phyloP scores from a whole-genome alignment of 2,329 filamentous ascomycete species.

The Alternaria ethzedia region DNA sequence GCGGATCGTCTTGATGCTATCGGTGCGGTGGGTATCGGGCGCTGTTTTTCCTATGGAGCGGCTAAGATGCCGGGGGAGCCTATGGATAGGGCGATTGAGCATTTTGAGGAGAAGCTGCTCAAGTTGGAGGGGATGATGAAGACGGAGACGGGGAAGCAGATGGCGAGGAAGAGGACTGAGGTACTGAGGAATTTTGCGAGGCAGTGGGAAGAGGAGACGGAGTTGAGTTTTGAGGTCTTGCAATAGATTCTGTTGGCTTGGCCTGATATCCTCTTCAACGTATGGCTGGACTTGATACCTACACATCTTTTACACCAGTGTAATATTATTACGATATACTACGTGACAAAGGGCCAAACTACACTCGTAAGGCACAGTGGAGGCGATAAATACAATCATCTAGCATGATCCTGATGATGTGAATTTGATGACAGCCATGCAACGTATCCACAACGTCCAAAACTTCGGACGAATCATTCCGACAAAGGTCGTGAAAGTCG shows the following conservation, averaged over 20 bases:
- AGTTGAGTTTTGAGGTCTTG: constrained; percentile 20
- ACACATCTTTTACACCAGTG: too few species aligned
- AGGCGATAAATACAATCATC: too few species aligned
- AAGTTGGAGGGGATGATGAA: constrained; percentile 47
- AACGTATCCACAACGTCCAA: background rate
- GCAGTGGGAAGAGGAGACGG: constrained; percentile 20
- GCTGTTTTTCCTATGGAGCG: constrained; percentile 78
- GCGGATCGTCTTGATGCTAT: constrained; percentile 92
- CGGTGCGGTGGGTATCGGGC: constrained; percentile 81
- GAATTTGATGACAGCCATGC: too few species aligned
- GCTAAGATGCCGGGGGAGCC: constrained; percentile 35
- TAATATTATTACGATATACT: too few species aligned
- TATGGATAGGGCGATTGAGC: constrained; percentile 39
- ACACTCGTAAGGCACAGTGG: too few species aligned
- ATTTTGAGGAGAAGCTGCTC: constrained; percentile 46
- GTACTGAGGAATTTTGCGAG: constrained; percentile 23
- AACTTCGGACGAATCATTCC: background rate
- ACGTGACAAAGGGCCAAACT: too few species aligned
- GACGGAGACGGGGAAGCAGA: constrained; percentile 32
- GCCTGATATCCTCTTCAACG: too few species aligned
- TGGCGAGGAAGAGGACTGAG: constrained; percentile 22
- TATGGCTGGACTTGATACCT: too few species aligned
- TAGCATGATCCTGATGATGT: too few species aligned
- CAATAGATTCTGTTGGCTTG: too few species aligned
- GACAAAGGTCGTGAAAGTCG: too few species aligned